Evolutionary conservation across 2,329 filamentous ascomycete genomes (phyloP), one percentile per base, ranked within the genome.

Genomic region (Colletotrichum aenigma): DNA sequence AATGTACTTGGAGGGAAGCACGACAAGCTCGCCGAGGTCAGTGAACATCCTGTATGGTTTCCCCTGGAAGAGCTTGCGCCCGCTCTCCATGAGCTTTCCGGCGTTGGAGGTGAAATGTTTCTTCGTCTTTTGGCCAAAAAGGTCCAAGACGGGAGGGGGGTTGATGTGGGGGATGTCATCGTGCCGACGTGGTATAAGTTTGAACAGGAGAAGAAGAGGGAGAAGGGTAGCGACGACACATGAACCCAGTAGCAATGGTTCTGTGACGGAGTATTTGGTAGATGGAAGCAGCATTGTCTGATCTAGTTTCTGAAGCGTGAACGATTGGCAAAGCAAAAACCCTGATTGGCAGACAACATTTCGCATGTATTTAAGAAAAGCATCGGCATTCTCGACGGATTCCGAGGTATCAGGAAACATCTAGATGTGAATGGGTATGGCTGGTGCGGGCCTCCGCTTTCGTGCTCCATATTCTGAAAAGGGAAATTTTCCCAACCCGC

Each of bases 1-100:
- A 12, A 72, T 71, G 58, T 78, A 71, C 52, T 21, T 43, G 9
- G 74, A 30, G 4, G 78, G 79, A 1, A 80, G 70, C 15, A 80
- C 65, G 7, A 71, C 75, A 24, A 78, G 15, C 7, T 72, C 64
- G 4, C 79, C 79, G 55, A 67, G 36, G 38, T 79, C 78, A 16
- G 76, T 65, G 8, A 56, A 66, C 30, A 78, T 34, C 26, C 67
- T 69, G 26, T 73, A 77, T 1, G 77, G 77, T 13, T 76, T 38
- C 10, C 68, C 68, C 12, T 43, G 10, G 4, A 64, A 65, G 8
- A 32, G 30, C n/a, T 48, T 21, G 2, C 68, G 68, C 18, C 58
- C 68, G 10, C 32, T 28, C 8, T 48, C 32, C 24, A 71, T 21
- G 9, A 61, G 38, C 13, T 58, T 58, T 0, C 65, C 36, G 13